phyloP scores from a whole-genome alignment of 2,329 filamentous ascomycete genomes.

The Fusarium pseudograminearum region DNA sequence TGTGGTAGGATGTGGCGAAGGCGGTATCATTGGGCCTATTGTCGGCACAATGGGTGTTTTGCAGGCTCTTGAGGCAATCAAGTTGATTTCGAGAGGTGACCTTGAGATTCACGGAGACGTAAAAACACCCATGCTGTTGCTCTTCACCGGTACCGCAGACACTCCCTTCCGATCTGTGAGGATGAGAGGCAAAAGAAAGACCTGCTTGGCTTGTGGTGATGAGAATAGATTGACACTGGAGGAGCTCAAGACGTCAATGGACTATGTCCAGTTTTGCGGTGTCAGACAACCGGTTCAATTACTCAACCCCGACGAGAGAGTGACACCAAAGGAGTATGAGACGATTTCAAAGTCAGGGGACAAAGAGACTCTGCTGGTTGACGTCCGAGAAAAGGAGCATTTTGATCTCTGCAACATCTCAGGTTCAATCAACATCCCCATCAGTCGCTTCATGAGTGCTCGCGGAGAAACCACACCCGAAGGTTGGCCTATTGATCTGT shows the following conservation, averaged over 20 bases:
- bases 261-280: slow-evolving; percentile 91
- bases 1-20: slow-evolving; percentile 89
- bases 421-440: slow-evolving; percentile 78
- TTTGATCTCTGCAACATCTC: slow-evolving; percentile 83
- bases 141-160: slow-evolving; percentile 61
- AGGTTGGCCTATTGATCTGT: slow-evolving; percentile 57
- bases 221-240: slow-evolving; percentile 69
- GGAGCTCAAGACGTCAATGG: slow-evolving; percentile 72
- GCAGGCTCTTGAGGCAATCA: slow-evolving; percentile 90
- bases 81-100: slow-evolving; percentile 71
- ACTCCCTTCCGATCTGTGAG: slow-evolving; percentile 77
- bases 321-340: slow-evolving; percentile 73
- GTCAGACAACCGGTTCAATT: slow-evolving; percentile 65
- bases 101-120: slow-evolving; percentile 38
- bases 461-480: slow-evolving; percentile 49
- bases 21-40: slow-evolving; percentile 90
- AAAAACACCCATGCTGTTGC: slow-evolving; percentile 54
- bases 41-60: slow-evolving; percentile 94
- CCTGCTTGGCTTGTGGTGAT: slow-evolving; percentile 82
- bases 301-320: slow-evolving; percentile 73
- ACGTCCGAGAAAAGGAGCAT: slow-evolving; percentile 87
- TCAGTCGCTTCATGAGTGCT: slow-evolving; percentile 67
- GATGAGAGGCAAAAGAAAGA: slow-evolving; percentile 74
- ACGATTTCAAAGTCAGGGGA: slow-evolving; percentile 29
- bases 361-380: slow-evolving; percentile 72